These are phyloP conservation scores for Basidiobolus meristosporus DNA, from an alignment of 371 early-diverging fungal species.

Conservation along the genomic window DNA sequence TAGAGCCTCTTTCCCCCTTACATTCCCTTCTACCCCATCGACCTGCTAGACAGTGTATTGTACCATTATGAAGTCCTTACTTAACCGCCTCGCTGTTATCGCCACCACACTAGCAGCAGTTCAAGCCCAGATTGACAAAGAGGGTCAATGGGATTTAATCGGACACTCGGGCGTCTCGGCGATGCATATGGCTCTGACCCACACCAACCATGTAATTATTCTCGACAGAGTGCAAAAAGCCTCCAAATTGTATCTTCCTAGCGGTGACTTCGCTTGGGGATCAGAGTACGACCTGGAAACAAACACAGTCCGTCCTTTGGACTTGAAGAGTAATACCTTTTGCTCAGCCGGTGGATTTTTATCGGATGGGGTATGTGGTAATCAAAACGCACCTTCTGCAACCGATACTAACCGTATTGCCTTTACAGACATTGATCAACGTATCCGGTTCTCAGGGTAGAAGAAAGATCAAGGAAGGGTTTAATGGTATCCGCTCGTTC, in stretches of 20 bases:
- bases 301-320: slow-evolving; percentile 16
- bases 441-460: not conserved
- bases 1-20: too few species aligned
- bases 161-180: slow-evolving; percentile 12
- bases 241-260: not conserved
- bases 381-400: not conserved
- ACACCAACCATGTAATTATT: not conserved
- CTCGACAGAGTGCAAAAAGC: slow-evolving; percentile 2
- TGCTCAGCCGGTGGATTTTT: slow-evolving; percentile 37
- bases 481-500: slow-evolving; percentile 27
- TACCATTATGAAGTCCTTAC: too few species aligned
- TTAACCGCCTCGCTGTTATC: too few species aligned
- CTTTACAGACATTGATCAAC: not conserved
- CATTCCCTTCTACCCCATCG: too few species aligned
- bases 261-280: slow-evolving; percentile 18
- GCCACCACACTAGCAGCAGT: too few species aligned
- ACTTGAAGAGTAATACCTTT: slow-evolving; percentile 28
- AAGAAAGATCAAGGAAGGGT: slow-evolving; percentile 14
- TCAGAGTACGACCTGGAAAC: slow-evolving; percentile 25
- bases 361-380: slow-evolving; percentile 8
- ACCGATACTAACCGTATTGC: not conserved
- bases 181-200: slow-evolving; percentile 7
- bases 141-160: not conserved
- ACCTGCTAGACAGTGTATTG: too few species aligned
- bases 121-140: too few species aligned